Base-by-base conservation (phyloP, 2,329 filamentous ascomycete species). In the Biscogniauxia marginata region DNA sequence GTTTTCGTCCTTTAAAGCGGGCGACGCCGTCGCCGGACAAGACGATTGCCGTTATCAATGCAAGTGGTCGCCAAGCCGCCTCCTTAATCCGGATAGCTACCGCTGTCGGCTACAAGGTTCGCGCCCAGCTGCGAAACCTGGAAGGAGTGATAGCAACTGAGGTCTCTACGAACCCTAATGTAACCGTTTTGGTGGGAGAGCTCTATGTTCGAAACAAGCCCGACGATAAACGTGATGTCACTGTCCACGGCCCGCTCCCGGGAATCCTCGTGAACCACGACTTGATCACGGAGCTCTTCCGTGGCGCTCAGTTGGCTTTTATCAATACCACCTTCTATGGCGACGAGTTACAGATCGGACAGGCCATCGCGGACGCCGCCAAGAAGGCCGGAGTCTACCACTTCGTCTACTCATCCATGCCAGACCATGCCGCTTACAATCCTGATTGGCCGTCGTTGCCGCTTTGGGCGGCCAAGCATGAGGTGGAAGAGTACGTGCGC, bases 311-410 rank as follows among this genome's bases (percentile, higher is more conserved):
- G 65, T 82, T 96, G 51, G 95, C 95, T 57, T 99, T 98, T 74
- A 92, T 98, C 78, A 99, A 99, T 77, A 99, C 95, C 45, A 96
- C 92, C 4, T 96, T 96, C 68, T 96, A 96, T 78, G 95, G 93
- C 51, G 92, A 98, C 74, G 95, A 99, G 78, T 83, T 95, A 56
- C 86, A 87, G 43, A 96, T 97, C 64, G 95, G 95, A 61, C 88
- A 89, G 71, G 89, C 90, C 1, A 82, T 97, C 58, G 95, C 93
- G 57, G 90, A 96, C 69, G 92, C 91, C 13, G 93, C 93, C 52
- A 93, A 95, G 73, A 86, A 83, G 66, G 89, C 88, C 43, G 87
- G 90, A 50, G 85, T 98, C 48, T 86, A 92, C 67, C 95, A 98
- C 74, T 97, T 92, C 73, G 84, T 99, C 71, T 99, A 97, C 77